Percentiles rank a stretch among this genome's conserved stretches.
These are phyloP conservation scores for Acanthamoeba castellanii DNA, from an alignment of 208 protist species.

Conservation along the genomic window DNA sequence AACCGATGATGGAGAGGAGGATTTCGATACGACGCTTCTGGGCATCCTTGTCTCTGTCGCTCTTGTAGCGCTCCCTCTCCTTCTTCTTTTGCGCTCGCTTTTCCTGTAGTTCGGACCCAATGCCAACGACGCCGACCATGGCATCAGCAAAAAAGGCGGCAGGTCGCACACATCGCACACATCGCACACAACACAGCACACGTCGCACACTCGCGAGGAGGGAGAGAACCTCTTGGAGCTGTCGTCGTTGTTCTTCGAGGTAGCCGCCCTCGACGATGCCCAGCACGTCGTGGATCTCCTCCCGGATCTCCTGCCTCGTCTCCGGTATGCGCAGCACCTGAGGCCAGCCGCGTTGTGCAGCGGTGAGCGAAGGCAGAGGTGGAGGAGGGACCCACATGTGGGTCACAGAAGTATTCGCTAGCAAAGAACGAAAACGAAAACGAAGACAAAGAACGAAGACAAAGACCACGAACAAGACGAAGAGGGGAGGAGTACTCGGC, in stretches of 20 bases:
- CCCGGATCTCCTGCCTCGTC: conserved; percentile 35
- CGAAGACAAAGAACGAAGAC: neutral
- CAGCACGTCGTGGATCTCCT: conserved; percentile 66
- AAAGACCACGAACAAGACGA: too few species aligned
- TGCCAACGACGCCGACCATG: neutral
- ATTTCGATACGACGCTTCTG: conserved; percentile 58
- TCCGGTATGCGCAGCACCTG: conserved; percentile 53
- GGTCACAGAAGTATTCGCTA: neutral
- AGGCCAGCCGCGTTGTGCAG: neutral
- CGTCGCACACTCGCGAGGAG: neutral
- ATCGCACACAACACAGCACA: neutral
- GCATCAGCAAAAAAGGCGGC: too few species aligned
- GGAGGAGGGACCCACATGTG: neutral
- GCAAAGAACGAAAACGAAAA: neutral
- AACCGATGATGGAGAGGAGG: conserved; percentile 57
- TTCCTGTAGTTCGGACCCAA: neutral
- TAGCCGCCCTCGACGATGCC: conserved; percentile 63
- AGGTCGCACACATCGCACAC: too few species aligned
- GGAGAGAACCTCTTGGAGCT: neutral
- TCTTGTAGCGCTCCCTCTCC: conserved; percentile 38
- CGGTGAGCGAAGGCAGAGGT: neutral
- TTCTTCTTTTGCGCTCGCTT: conserved; percentile 19
- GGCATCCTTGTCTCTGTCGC: conserved; percentile 26
- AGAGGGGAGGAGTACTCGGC: neutral
- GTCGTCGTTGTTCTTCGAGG: conserved; percentile 58